These are phyloP conservation scores for Psilocybe cubensis DNA, from an alignment of 768 basidiomycete genomes.

Conservation along the genomic window DNA sequence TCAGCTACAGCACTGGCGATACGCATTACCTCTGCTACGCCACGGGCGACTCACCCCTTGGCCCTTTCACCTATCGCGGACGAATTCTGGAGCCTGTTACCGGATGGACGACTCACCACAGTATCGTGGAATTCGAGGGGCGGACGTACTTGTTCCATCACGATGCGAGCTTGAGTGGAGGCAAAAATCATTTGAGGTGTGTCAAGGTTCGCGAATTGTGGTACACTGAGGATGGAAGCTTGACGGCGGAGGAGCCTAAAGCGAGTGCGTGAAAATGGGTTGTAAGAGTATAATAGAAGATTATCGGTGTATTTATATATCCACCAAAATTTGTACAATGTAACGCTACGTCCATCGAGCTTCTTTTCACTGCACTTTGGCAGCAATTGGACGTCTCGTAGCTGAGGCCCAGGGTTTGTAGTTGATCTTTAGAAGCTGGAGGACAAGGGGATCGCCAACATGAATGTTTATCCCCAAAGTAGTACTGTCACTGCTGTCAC, in stretches of 20 bases:
- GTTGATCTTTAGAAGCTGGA: no score
- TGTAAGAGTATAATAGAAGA: background rate
- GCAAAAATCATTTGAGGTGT: conserved; percentile 23
- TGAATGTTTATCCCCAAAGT: no score
- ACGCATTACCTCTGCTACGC: conserved; percentile 25
- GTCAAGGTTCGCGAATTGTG: conserved; percentile 23
- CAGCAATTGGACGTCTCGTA: no score
- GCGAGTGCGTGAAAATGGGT: background rate
- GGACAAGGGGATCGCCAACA: no score
- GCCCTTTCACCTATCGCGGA: conserved; percentile 24
- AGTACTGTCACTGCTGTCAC: no score
- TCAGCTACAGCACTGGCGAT: conserved; percentile 26
- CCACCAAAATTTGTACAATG: no score
- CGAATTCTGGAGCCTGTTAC: conserved; percentile 25
- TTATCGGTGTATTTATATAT: background rate
- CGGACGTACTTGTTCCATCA: conserved; percentile 24
- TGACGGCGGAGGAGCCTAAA: conserved; percentile 9
- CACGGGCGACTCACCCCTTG: conserved; percentile 18
- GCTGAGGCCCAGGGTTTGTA: no score
- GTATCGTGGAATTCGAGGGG: conserved; percentile 22
- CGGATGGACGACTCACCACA: conserved; percentile 27
- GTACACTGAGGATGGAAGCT: conserved; percentile 18
- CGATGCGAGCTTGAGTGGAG: conserved; percentile 19
- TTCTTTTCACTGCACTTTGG: no score
- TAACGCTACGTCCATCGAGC: no score